Evolutionary conservation across 2,329 filamentous ascomycete genomes (phyloP).

Genomic region (Albophoma yamanashiensis): DNA sequence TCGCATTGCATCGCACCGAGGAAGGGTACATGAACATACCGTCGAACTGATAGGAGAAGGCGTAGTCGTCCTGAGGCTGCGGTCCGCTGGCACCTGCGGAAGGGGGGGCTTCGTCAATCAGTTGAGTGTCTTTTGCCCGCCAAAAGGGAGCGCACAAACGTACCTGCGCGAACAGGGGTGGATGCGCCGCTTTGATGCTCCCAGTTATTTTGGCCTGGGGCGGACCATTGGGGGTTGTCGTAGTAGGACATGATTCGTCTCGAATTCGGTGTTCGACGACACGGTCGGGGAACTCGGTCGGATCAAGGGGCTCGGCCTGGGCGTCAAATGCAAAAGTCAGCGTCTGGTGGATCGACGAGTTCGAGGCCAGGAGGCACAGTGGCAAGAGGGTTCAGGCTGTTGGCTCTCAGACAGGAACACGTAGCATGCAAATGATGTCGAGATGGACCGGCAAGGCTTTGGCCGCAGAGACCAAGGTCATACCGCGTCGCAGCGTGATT

Average conservation of each 20-base stretch:
- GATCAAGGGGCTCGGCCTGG: background rate
- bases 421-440: background rate
- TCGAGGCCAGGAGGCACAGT: background rate
- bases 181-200: constrained; percentile 29
- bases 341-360: background rate
- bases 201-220: constrained; percentile 29
- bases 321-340: background rate
- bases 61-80: constrained; percentile 63
- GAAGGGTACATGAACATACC: constrained; percentile 46
- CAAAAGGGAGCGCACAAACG: constrained; percentile 5
- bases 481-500: background rate
- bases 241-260: constrained; percentile 30
- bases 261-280: background rate
- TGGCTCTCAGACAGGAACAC: background rate
- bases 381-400: background rate
- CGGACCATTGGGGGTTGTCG: constrained; percentile 31
- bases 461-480: background rate
- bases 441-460: background rate
- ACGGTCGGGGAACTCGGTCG: background rate
- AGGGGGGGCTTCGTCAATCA: constrained; percentile 3
- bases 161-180: constrained; percentile 30
- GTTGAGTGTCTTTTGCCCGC: background rate
- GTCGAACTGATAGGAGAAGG: constrained; percentile 82
- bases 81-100: constrained; percentile 62
- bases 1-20: background rate